Evolutionary conservation across 345 rosid genomes (phyloP).

Genomic region (Cochlearia excelsa): DNA sequence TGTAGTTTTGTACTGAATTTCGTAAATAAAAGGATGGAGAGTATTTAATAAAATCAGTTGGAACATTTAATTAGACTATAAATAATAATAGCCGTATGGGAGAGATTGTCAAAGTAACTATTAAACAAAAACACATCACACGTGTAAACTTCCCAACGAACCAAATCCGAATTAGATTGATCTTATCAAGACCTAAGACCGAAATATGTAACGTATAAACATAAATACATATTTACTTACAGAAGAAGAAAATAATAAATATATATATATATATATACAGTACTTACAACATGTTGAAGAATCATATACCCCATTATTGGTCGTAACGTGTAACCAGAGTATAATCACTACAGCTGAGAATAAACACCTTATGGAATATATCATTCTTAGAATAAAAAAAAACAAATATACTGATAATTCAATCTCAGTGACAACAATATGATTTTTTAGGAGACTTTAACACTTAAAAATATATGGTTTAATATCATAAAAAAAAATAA

Average conservation of each 20-base stretch:
- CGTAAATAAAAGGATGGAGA: conserved; percentile 11
- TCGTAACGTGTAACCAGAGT: conserved; percentile 32
- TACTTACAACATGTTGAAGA: conserved; percentile 22
- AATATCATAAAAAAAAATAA: background rate
- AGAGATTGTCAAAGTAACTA: conserved; percentile 23
- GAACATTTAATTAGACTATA: conserved; percentile 15
- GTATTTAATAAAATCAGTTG: conserved; percentile 12
- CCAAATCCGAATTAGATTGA: conserved; percentile 28
- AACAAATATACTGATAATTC: background rate
- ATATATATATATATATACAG: conserved; percentile 3
- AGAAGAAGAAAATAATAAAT: background rate
- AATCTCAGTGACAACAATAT: conserved; percentile 21
- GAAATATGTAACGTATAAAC: conserved; percentile 27
- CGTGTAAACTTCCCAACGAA: conserved; percentile 28
- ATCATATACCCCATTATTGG: conserved; percentile 37
- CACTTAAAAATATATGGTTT: background rate
- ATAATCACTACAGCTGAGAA: conserved; percentile 31
- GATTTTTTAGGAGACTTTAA: background rate
- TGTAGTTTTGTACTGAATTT: too few species aligned
- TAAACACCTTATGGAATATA: conserved; percentile 25
- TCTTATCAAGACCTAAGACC: conserved; percentile 19
- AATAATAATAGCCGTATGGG: conserved; percentile 3
- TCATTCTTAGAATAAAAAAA: background rate
- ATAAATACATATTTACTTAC: conserved; percentile 6
- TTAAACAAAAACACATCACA: conserved; percentile 24